Evolutionary conservation across 345 rosid genomes (phyloP), one percentile per base, ranked within the genome.

Genomic region (Eucalyptus polybractea): DNA sequence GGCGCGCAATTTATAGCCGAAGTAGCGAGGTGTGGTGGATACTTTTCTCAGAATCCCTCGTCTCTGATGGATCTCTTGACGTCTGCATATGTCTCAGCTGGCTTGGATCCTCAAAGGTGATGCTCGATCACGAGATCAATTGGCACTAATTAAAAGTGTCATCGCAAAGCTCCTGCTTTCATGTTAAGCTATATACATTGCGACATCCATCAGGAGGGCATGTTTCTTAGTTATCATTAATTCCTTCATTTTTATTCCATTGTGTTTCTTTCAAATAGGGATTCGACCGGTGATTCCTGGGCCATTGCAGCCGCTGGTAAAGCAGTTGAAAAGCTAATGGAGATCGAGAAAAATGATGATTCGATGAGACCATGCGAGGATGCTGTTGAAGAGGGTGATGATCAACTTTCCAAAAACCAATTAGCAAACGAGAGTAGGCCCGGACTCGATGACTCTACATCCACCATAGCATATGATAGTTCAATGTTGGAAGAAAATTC

Each of bases 51-150:
- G 44, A 76, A 89, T 25, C 94, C 96, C 72, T 47, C 89, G 88
- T 87, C 89, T 91, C 95, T 93, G 80, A 87, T 19, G 47, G 80
- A 67, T 51, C 94, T 93, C 24, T 89, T 92, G 91, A 90, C 91
- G 56, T 92, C 95, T 54, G 88, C 92, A 33, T 90, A 92, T 44
- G 60, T 69, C 88, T 94, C 93, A 9, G 95, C 90, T 81, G 95
- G 95, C 60, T 72, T 93, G 87, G 93, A 93, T 90, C 93, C 93
- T 89, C 49, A 76, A 89, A 93, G 95, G 97, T 95, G 91, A 92
- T 86, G 87, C 89, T 88, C 40, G 10, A 56, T 54, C 51, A 22
- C 45, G 83, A 37, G 83, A 45, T 27, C 87, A 37, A 72, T 37
- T 4, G 27, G 27, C 80, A 69, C 44, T 69, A 69, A 33, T 17